A percentile compares a stretch with the other conserved stretches of the same genome.
These are phyloP conservation scores for Naganishia sp. DNA, from an alignment of 1,284 basidiomycete genomes.

Conservation along the genomic window DNA sequence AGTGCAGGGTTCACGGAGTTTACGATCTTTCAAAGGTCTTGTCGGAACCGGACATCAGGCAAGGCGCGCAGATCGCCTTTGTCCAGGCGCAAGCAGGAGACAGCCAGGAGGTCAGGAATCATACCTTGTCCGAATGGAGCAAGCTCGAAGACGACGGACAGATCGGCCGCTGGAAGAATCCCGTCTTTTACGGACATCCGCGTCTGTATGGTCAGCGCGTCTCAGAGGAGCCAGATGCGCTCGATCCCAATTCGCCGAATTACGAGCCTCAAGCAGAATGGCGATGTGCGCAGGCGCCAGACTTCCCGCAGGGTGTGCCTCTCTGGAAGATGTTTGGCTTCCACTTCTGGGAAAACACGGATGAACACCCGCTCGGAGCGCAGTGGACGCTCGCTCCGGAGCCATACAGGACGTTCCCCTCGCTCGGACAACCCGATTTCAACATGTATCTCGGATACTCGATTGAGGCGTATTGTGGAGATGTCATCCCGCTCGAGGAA, in stretches of 20 bases:
- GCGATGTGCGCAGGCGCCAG: slow-evolving; percentile 27
- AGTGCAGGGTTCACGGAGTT: slow-evolving; percentile 33
- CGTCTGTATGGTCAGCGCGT: slow-evolving; percentile 11
- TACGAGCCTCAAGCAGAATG: slow-evolving; percentile 25
- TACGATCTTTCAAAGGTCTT: background rate
- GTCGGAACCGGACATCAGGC: background rate
- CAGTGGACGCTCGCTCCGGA: slow-evolving; percentile 41
- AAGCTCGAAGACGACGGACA: background rate
- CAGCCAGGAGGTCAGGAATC: background rate
- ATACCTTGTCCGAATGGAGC: background rate
- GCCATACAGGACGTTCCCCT: slow-evolving; percentile 32
- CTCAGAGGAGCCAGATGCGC: slow-evolving; percentile 1
- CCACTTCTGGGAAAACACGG: slow-evolving; percentile 39
- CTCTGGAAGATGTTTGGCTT: slow-evolving; percentile 39
- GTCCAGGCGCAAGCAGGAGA: background rate
- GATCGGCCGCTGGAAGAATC: background rate
- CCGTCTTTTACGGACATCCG: slow-evolving; percentile 6
- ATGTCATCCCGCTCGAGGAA: slow-evolving; percentile 13
- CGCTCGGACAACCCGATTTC: slow-evolving; percentile 19
- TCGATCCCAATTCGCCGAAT: slow-evolving; percentile 9
- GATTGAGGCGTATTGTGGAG: slow-evolving; percentile 25
- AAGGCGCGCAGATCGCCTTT: background rate
- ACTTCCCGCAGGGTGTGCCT: slow-evolving; percentile 40
- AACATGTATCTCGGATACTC: slow-evolving; percentile 34
- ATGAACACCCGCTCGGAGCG: slow-evolving; percentile 35